Conservation (phyloP, 2,329 filamentous ascomycete species). For the Neoascochyta sp. region DNA sequence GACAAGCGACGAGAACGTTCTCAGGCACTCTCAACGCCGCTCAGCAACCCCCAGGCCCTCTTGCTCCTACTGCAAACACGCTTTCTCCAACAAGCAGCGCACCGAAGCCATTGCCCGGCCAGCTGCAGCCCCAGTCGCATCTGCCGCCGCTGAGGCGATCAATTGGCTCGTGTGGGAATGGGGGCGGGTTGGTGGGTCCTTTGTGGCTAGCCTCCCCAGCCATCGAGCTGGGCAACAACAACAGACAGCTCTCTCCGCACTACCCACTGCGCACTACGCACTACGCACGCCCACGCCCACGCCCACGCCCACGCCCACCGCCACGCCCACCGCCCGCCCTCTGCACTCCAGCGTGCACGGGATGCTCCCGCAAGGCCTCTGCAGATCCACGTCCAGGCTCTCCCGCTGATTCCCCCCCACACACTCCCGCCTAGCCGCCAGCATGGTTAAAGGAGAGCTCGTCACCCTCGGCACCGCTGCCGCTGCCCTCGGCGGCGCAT, state of each 20-base stretch:
- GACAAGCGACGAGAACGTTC: too few species aligned
- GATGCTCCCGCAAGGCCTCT: constrained; percentile 31
- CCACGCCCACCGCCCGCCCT: constrained; percentile 17
- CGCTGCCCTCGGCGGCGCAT: constrained; percentile 35
- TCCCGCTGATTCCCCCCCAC: background rate
- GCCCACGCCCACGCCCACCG: constrained; percentile 11
- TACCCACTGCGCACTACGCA: constrained; percentile 22
- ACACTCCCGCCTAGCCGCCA: constrained; percentile 7
- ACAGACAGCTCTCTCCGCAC: constrained; percentile 12
- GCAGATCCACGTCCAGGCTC: constrained; percentile 26
- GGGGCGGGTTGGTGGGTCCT: too few species aligned
- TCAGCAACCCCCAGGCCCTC: too few species aligned
- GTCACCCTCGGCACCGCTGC: constrained; percentile 32
- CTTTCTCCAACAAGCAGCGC: too few species aligned
- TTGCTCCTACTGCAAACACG: too few species aligned
- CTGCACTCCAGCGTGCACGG: constrained; percentile 25
- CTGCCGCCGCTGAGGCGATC: too few species aligned
- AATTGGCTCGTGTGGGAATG: too few species aligned
- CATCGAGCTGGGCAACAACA: constrained; percentile 12
- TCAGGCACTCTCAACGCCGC: too few species aligned
- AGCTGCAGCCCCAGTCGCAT: too few species aligned
- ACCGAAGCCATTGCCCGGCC: too few species aligned
- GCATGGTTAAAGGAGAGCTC: constrained; percentile 34
- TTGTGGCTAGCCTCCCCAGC: too few species aligned
- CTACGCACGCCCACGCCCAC: constrained; percentile 13